Evolutionary conservation across 2,329 filamentous ascomycete genomes (phyloP).

Genomic region (Paecilomyces dactylethromorphus): DNA sequence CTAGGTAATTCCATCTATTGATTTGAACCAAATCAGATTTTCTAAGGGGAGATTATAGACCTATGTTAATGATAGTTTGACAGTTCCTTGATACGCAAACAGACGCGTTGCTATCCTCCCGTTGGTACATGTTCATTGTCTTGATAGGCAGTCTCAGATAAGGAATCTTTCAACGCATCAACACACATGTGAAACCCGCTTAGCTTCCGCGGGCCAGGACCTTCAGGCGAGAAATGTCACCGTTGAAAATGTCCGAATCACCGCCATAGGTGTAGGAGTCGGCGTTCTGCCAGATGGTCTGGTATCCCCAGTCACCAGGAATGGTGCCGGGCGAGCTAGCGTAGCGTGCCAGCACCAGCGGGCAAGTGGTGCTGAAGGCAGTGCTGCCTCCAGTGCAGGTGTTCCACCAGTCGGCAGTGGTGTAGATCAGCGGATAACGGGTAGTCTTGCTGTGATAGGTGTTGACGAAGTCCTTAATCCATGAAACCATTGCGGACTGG

Average conservation of each 20-base stretch:
- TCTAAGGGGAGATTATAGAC: no score
- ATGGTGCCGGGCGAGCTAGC: constrained; percentile 36
- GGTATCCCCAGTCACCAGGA: constrained; percentile 46
- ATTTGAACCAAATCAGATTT: no score
- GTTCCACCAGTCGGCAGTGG: constrained; percentile 49
- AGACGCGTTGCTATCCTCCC: background rate
- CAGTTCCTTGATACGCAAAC: no score
- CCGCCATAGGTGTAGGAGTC: constrained; percentile 46
- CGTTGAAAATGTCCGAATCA: constrained; percentile 49
- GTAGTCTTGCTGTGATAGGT: constrained; percentile 43
- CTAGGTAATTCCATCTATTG: no score
- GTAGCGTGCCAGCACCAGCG: constrained; percentile 45
- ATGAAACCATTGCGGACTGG: constrained; percentile 42
- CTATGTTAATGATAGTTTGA: no score
- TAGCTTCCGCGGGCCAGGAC: constrained; percentile 13
- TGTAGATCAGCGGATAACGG: constrained; percentile 49
- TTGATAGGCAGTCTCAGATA: background rate
- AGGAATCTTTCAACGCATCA: background rate
- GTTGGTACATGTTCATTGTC: background rate
- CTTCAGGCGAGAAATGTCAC: constrained; percentile 28
- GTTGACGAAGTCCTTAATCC: constrained; percentile 49
- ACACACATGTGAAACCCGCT: background rate
- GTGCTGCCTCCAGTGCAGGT: constrained; percentile 46
- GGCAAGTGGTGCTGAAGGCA: constrained; percentile 41
- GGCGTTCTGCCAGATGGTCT: constrained; percentile 52